Evolutionary conservation across 2,329 filamentous ascomycete species (phyloP), one percentile per base, ranked within the genome.

Genomic region (Pyrenophora graminea): DNA sequence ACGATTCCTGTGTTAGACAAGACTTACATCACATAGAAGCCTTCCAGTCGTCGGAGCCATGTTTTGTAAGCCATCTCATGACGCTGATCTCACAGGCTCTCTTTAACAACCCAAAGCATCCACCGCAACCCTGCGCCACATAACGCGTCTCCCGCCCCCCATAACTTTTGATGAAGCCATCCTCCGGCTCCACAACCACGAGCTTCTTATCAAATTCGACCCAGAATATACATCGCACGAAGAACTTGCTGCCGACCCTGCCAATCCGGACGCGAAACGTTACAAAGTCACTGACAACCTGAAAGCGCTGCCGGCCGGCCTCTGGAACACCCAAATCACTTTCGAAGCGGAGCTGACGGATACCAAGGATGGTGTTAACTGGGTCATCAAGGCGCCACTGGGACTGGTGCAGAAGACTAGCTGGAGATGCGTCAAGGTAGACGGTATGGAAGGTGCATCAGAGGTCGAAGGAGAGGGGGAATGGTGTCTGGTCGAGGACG

Each of bases 271-370:
- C 7, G 65, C 70, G 6, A 73, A 73, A 47, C 59, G 67, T 33
- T 74, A 73, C 61, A 67, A 68, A 51, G 63, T 73, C 3, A 73
- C 70, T 2, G 70, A 74, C 54, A 58, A 68, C 48, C 71, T 73
- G 68, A 68, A 71, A 43, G 63, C 69, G 2, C 61, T 74, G 3
- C 71, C 64, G 5, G 63, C 63, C 13, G 70, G 71, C 0, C 63
- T 74, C 1, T 73, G 70, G 70, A 69, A 68, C 50, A 65, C 69
- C 0, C 72, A 67, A 0, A 69, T 74, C 1, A 64, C 61, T 4
- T 74, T 73, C 33, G 66, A 71, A 39, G 59, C 63, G 1, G 55
- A 67, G 8, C 71, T 74, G 13, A 73, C 70, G 1, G 56, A 73
- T 27, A 63, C 61, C 3, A 64, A 67, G 1, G 64, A 73, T 38